Base-by-base conservation (phyloP, 345 rosid species). In the Eucalyptus victrix region DNA sequence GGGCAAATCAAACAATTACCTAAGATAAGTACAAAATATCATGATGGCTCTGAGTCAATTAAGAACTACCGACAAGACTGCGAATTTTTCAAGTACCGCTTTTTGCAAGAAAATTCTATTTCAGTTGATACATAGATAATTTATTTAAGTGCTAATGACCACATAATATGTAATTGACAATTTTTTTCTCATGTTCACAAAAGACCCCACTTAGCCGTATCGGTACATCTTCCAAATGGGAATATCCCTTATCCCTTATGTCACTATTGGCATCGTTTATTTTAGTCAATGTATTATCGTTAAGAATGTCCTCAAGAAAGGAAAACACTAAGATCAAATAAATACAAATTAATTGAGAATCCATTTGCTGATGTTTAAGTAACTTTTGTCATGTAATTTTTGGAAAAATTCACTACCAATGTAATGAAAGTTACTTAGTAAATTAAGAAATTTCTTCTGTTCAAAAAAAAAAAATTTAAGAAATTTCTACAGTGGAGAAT, bases 61-160 rank as follows among this genome's bases (percentile, higher is more conserved):
- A 11, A 56, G 62, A 56, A 24, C 6, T 56, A 2, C 0, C 1
- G 6, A 56, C 62, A 56, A 56, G 30, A 56, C 2, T 4, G 1
- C 6, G 2, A 56, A 2, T 56, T 24, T 56, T 56, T 56, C 1
- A 56, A 56, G 14, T 24, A 9, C 30, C 62, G 0, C 28, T 24
- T 24, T 56, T 56, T 9, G 6, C 62, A 56, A 56, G 62, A 12
- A 56, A 24, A 24, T 24, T 56, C 30, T 24, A 56, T 24, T 56
- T 56, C 0, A 4, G 1, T 56, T 4, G 6, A 56, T 56, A 4
- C 0, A 24, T 24, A 24, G 1, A 56, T 24, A 24, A 56, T 24
- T 11, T 2, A 56, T 56, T 56, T 0, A 24, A 24, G 8, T 56
- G 13, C 30, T 23, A 56, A 1, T 11, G 12, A 56, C 30, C 30